Conservation (phyloP, 768 basidiomycete species). For the Tremella mesenterica region DNA sequence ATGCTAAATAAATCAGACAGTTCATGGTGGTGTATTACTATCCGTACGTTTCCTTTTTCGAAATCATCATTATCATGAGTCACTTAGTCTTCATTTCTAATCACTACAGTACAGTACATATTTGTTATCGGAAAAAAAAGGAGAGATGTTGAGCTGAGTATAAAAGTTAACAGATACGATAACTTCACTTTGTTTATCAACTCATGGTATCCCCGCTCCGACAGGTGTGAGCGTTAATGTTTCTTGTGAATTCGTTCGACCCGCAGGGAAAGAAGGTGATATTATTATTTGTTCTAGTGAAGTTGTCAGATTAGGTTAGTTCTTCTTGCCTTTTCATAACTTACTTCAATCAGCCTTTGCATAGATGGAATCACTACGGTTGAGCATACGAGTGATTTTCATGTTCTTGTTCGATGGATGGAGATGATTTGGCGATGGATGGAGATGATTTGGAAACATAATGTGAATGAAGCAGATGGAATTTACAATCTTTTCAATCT, state of each 20-base stretch:
- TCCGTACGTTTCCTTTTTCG: slow-evolving; percentile 18
- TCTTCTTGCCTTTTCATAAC: background rate
- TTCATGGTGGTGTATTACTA: slow-evolving; percentile 37
- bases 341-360: too few relatives aligned
- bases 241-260: slow-evolving; percentile 40
- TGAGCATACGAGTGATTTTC: too few relatives aligned
- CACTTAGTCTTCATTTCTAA: background rate
- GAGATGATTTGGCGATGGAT: too few relatives aligned
- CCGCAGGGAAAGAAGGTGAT: slow-evolving; percentile 32
- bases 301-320: slow-evolving; percentile 32
- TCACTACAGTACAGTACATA: background rate
- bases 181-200: slow-evolving; percentile 38
- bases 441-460: too few relatives aligned
- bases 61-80: background rate
- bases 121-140: background rate
- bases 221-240: slow-evolving; percentile 41
- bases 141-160: background rate
- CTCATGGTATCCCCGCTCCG: slow-evolving; percentile 35
- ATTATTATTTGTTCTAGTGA: slow-evolving; percentile 27
- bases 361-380: too few relatives aligned
- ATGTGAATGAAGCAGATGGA: too few relatives aligned
- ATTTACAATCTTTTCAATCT: too few relatives aligned
- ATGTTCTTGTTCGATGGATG: too few relatives aligned
- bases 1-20: slow-evolving; percentile 11
- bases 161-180: slow-evolving; percentile 41